Conservation (phyloP, 495 filamentous ascomycete species). For the Immersiella caudata region DNA sequence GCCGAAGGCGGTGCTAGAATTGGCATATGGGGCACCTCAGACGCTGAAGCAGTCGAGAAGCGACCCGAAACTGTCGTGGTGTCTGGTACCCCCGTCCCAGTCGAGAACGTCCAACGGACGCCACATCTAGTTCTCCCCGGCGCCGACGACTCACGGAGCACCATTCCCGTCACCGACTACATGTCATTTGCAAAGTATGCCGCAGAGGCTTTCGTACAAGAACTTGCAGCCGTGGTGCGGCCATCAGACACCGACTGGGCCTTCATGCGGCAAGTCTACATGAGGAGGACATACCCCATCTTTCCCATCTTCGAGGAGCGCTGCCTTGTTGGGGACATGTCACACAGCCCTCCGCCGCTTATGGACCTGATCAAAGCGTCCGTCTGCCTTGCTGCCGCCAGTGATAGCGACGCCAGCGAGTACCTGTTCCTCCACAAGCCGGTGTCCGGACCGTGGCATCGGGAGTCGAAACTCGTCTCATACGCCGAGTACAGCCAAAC, state of each 20-base stretch:
- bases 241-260: constrained; percentile 42
- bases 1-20: constrained; percentile 29
- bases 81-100: background rate
- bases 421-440: constrained; percentile 35
- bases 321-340: constrained; percentile 20
- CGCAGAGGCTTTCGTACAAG: constrained; percentile 11
- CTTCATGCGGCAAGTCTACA: constrained; percentile 44
- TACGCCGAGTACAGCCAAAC: constrained; percentile 44
- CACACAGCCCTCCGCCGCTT: constrained; percentile 13
- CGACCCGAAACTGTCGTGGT: background rate
- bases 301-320: constrained; percentile 50
- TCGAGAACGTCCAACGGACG: background rate
- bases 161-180: constrained; percentile 10
- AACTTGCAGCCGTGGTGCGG: constrained; percentile 30
- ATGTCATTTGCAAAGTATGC: constrained; percentile 16
- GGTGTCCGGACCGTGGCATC: constrained; percentile 35
- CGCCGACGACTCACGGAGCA: background rate
- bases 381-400: constrained; percentile 55
- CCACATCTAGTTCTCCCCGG: constrained; percentile 7
- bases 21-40: constrained; percentile 37
- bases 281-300: constrained; percentile 51
- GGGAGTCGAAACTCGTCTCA: constrained; percentile 25
- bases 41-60: background rate
- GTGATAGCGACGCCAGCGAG: constrained; percentile 38
- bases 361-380: constrained; percentile 40